Evolutionary conservation across 106 monocot species (phyloP).

Genomic region (Acorus calamus): DNA sequence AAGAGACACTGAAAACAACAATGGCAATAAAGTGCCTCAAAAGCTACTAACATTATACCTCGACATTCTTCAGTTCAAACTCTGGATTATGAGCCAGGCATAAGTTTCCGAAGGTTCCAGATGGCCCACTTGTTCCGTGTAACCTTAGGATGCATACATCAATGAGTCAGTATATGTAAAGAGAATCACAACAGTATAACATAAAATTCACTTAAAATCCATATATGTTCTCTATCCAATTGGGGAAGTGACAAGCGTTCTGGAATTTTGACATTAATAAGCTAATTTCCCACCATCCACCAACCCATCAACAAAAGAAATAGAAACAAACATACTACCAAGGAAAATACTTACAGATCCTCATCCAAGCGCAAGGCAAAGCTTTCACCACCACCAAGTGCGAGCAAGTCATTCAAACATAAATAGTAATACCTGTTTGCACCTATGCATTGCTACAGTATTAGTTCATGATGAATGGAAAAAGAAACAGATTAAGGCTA

Average conservation of each 20-base stretch:
- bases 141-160: constrained; percentile 35
- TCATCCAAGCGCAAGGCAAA: constrained; percentile 80
- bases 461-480: background rate
- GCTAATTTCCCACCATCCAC: background rate
- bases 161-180: background rate
- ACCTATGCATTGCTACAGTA: constrained; percentile 33
- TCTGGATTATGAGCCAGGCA: constrained; percentile 80
- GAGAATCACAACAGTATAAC: background rate
- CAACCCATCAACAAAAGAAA: background rate
- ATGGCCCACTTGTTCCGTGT: constrained; percentile 73
- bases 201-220: too few relatives aligned
- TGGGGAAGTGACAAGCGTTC: too few relatives aligned
- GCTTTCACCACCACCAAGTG: constrained; percentile 84
- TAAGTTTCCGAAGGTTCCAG: constrained; percentile 84
- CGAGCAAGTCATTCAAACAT: constrained; percentile 70
- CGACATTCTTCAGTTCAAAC: constrained; percentile 93
- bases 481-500: background rate
- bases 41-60: constrained; percentile 38
- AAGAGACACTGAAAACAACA: background rate
- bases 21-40: background rate
- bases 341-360: constrained; percentile 67
- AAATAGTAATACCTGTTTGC: constrained; percentile 88
- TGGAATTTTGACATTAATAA: too few relatives aligned
- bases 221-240: too few relatives aligned
- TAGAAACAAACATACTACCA: background rate